Percentiles rank a stretch among this genome's conserved stretches.
phyloP scores from a whole-genome alignment of 2,329 filamentous ascomycete genomes.

The Arthroderma sp. region DNA sequence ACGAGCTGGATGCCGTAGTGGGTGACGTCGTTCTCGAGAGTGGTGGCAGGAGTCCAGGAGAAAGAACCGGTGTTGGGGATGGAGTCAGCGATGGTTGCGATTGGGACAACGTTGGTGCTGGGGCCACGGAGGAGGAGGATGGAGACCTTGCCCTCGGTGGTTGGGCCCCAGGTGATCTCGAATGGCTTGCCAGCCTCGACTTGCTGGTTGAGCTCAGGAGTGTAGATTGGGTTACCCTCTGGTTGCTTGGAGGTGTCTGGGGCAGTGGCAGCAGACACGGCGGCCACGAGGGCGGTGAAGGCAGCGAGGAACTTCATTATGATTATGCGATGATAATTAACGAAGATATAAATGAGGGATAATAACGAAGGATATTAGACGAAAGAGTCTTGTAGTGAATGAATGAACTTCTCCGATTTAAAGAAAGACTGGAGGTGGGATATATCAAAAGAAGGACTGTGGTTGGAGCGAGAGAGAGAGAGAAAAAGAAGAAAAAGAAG shows the following conservation, averaged over 20 bases:
- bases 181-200: conserved; percentile 44
- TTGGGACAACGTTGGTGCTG: conserved; percentile 39
- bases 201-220: conserved; percentile 38
- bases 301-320: conserved; percentile 29
- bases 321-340: conserved; percentile 4
- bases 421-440: conserved; percentile 6
- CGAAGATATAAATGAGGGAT: background rate
- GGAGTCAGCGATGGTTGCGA: conserved; percentile 39
- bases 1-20: conserved; percentile 51
- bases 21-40: conserved; percentile 35
- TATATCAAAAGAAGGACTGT: conserved; percentile 15
- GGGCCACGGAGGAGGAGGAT: conserved; percentile 49
- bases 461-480: conserved; percentile 9
- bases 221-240: conserved; percentile 42
- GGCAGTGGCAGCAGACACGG: conserved; percentile 24
- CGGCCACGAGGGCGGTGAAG: conserved; percentile 26
- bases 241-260: conserved; percentile 25
- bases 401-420: conserved; percentile 5
- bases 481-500: conserved; percentile 7
- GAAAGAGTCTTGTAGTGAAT: background rate
- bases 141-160: conserved; percentile 32
- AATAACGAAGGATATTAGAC: too few relatives aligned
- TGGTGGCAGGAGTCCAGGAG: conserved; percentile 40
- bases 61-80: conserved; percentile 44
- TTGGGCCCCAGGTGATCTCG: conserved; percentile 45